A percentile compares a stretch with the other conserved stretches of the same genome.
Evolutionary conservation across 148 eudicot species (phyloP).

Genomic region (Chenopodium quinoa): DNA sequence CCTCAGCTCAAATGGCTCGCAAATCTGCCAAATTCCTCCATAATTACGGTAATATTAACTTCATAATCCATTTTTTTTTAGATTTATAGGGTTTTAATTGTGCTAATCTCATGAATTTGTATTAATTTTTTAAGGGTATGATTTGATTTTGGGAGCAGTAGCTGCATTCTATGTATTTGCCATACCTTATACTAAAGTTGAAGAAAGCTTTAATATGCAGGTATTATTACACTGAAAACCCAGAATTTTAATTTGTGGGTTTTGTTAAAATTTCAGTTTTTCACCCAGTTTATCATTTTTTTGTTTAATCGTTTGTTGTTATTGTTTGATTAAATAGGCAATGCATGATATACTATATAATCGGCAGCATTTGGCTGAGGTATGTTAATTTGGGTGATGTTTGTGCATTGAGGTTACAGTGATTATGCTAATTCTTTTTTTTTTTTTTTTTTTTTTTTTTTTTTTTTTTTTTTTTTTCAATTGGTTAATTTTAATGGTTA

Average conservation of each 20-base stretch:
- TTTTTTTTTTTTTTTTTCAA: background rate
- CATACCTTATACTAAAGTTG: constrained; percentile 94
- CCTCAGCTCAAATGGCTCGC: constrained; percentile 35
- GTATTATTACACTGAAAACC: constrained; percentile 25
- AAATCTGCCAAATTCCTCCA: constrained; percentile 37
- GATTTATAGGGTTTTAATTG: background rate
- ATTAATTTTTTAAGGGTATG: constrained; percentile 54
- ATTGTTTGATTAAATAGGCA: constrained; percentile 46
- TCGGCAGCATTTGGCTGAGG: constrained; percentile 66
- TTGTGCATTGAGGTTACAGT: background rate
- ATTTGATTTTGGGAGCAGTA: constrained; percentile 71
- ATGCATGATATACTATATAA: constrained; percentile 93
- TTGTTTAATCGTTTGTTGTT: constrained; percentile 13
- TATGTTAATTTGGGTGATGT: constrained; percentile 29
- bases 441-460: background rate
- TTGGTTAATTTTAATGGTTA: constrained; percentile 10
- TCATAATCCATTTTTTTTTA: background rate
- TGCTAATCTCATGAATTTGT: background rate
- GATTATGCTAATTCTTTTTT: background rate
- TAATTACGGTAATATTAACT: constrained; percentile 33
- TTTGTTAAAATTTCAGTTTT: background rate
- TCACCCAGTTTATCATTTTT: constrained; percentile 1
- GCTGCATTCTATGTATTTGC: constrained; percentile 84
- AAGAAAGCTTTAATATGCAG: constrained; percentile 99
- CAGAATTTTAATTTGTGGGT: constrained; percentile 6